phyloP scores from a whole-genome alignment of 2,329 filamentous ascomycete genomes.

The Triangularia verruculosa region DNA sequence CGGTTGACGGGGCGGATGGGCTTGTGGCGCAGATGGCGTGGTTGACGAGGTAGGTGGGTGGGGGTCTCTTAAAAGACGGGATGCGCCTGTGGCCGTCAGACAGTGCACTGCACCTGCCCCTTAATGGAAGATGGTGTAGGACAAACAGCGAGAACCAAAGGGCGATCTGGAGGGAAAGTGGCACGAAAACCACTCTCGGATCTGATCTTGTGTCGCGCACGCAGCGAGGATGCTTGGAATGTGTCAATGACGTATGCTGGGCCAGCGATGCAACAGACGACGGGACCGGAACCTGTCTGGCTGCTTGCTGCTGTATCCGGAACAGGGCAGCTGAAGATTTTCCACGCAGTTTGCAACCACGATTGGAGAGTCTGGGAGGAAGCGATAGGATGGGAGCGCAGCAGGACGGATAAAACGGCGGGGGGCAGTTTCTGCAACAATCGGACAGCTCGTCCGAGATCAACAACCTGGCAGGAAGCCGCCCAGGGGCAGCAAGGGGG shows the following conservation, averaged over 20 bases:
- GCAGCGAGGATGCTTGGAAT: conserved; percentile 1
- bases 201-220: background rate
- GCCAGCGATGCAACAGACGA: conserved; percentile 1
- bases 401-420: background rate
- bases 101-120: background rate
- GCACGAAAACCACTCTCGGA: background rate
- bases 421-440: conserved; percentile 2
- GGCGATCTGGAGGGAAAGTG: background rate
- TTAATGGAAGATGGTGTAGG: background rate
- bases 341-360: background rate
- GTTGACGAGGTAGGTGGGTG: background rate
- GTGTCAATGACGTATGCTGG: conserved; percentile 3
- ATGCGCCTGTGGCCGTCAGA: conserved; percentile 5
- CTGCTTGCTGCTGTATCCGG: conserved; percentile 1
- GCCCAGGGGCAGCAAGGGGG: background rate
- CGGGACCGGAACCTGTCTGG: background rate
- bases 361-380: background rate
- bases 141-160: background rate
- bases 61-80: background rate
- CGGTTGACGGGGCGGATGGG: background rate
- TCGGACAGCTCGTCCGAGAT: conserved; percentile 6
- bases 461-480: conserved; percentile 4
- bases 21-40: conserved; percentile 10
- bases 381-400: background rate
- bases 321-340: conserved; percentile 3